Percentiles rank a stretch among this genome's conserved stretches.
These are phyloP conservation scores for Pythium brassicae DNA, from an alignment of 352 stramenopile species.

Conservation along the genomic window DNA sequence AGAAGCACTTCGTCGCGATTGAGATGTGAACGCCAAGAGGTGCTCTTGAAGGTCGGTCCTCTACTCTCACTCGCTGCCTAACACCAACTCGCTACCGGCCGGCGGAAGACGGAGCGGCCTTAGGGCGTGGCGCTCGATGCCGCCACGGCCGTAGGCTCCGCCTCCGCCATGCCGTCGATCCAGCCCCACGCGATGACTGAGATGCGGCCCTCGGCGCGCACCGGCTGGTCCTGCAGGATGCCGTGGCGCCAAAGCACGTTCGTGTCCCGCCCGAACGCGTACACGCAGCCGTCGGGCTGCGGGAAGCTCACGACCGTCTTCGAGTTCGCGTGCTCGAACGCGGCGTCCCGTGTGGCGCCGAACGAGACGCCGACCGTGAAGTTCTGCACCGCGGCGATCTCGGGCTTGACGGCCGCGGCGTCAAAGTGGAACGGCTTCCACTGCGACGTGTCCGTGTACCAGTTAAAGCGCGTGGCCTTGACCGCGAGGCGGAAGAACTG, in stretches of 20 bases:
- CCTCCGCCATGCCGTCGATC: slow-evolving; percentile 68
- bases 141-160: neutral
- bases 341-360: slow-evolving; percentile 86
- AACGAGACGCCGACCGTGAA: slow-evolving; percentile 95
- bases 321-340: slow-evolving; percentile 85
- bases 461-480: slow-evolving; percentile 94
- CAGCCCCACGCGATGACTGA: slow-evolving; percentile 93
- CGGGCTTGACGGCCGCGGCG: slow-evolving; percentile 90
- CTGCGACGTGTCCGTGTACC: slow-evolving; percentile 91
- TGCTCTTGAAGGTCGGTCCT: too few species aligned
- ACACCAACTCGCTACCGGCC: too few species aligned
- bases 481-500: slow-evolving; percentile 87
- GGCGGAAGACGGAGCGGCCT: neutral
- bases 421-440: slow-evolving; percentile 95
- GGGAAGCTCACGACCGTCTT: slow-evolving; percentile 90
- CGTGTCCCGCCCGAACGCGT: slow-evolving; percentile 91
- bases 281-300: slow-evolving; percentile 91
- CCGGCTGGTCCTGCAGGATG: slow-evolving; percentile 81
- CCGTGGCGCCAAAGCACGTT: slow-evolving; percentile 94
- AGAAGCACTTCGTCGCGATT: slow-evolving; percentile 14
- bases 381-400: slow-evolving; percentile 91
- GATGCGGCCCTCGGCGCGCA: slow-evolving; percentile 88
- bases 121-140: neutral
- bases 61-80: neutral
- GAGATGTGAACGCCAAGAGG: too few species aligned